Conservation (phyloP, 208 protist species). For the Lotmaria passim region DNA sequence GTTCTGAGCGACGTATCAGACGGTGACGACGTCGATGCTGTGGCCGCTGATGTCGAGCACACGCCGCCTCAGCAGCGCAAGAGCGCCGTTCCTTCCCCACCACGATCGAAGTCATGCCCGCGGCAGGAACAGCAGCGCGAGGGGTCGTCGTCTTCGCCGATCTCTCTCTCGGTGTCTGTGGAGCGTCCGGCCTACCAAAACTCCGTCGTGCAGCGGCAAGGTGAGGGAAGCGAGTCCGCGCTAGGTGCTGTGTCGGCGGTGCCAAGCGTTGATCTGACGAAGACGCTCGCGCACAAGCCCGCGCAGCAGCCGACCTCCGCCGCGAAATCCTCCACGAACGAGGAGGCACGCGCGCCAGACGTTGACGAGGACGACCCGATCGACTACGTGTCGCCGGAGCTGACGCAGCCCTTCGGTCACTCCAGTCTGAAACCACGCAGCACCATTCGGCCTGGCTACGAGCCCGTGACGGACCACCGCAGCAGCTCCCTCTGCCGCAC, state of each 20-base stretch:
- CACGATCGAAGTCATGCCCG: neutral
- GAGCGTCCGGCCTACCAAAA: conserved; percentile 14
- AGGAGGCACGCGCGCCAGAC: neutral
- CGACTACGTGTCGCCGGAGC: conserved; percentile 24
- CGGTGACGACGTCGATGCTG: neutral
- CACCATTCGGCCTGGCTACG: conserved; percentile 37
- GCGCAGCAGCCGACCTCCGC: neutral
- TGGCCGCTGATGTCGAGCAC: neutral
- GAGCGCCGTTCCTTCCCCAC: neutral
- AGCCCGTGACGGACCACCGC: conserved; percentile 36
- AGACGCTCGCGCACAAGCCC: conserved; percentile 4
- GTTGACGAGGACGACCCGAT: conserved; percentile 13
- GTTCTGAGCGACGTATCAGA: conserved; percentile 36
- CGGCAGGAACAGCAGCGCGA: conserved; percentile 10
- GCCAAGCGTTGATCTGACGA: conserved; percentile 18
- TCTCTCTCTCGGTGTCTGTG: conserved; percentile 22
- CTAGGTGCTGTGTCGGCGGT: conserved; percentile 9
- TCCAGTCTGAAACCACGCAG: conserved; percentile 22
- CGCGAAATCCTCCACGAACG: neutral
- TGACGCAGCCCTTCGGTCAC: conserved; percentile 30
- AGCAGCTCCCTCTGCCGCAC: conserved; percentile 16
- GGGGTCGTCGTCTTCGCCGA: conserved; percentile 7
- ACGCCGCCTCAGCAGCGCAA: neutral
- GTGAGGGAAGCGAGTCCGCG: neutral
- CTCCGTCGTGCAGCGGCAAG: neutral